phyloP scores from a whole-genome alignment of 345 rosid species.

The Iberis pinnata region DNA sequence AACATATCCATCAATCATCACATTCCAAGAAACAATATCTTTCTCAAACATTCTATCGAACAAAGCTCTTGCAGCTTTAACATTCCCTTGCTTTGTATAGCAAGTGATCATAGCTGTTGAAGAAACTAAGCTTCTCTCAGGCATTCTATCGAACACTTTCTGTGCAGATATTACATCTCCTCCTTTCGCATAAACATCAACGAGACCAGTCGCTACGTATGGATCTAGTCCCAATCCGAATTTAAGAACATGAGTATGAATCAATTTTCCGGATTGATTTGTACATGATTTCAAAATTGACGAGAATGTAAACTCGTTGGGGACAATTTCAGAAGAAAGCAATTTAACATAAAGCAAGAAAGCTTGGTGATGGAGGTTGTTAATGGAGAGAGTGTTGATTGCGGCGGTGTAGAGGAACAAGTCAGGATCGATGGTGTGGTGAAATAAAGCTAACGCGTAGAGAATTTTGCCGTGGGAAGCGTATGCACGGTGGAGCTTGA shows the following conservation, averaged over 20 bases:
- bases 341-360: conserved; percentile 39
- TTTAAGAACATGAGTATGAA: conserved; percentile 58
- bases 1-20: conserved; percentile 58
- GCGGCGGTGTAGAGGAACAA: conserved; percentile 57
- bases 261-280: conserved; percentile 26
- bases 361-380: conserved; percentile 39
- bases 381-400: conserved; percentile 43
- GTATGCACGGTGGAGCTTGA: conserved; percentile 83
- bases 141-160: conserved; percentile 59
- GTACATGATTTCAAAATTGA: conserved; percentile 60
- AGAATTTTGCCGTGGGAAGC: conserved; percentile 47
- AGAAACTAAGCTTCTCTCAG: conserved; percentile 52
- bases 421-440: conserved; percentile 40
- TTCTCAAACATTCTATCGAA: conserved; percentile 38
- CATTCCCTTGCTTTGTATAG: conserved; percentile 50
- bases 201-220: conserved; percentile 64
- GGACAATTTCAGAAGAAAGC: conserved; percentile 40
- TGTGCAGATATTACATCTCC: conserved; percentile 51
- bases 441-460: conserved; percentile 46
- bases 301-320: conserved; percentile 72
- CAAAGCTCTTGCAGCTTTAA: conserved; percentile 40
- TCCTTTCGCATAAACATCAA: conserved; percentile 55
- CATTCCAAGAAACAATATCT: conserved; percentile 68
- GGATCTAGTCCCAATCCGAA: conserved; percentile 50
- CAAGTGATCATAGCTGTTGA: conserved; percentile 76